Conservation (phyloP, 768 basidiomycete genomes). For the Agaricus subrufescens region DNA sequence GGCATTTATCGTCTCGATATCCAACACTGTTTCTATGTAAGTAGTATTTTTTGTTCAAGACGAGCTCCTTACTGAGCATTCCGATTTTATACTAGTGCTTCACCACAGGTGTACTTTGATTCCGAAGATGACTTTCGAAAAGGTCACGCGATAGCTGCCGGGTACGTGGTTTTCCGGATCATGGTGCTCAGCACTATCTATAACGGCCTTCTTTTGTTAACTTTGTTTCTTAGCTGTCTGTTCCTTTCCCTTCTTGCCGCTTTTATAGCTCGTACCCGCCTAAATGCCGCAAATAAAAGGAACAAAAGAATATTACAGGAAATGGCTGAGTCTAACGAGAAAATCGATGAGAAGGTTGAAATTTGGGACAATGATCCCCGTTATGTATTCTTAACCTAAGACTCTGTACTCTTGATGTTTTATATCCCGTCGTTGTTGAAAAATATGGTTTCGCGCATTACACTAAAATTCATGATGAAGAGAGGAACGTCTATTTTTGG, state of each 20-base stretch:
- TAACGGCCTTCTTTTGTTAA: neutral
- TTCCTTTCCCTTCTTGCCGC: conserved; percentile 37
- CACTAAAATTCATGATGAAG: too few species aligned
- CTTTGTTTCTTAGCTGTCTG: conserved; percentile 30
- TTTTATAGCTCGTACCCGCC: conserved; percentile 40
- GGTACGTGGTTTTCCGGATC: conserved; percentile 22
- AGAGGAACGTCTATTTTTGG: too few species aligned
- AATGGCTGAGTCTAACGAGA: conserved; percentile 20
- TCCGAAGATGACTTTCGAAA: conserved; percentile 44
- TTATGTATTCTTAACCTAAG: conserved; percentile 47
- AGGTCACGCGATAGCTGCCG: conserved; percentile 53
- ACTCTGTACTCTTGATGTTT: neutral
- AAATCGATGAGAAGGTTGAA: conserved; percentile 25
- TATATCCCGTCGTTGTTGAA: too few species aligned
- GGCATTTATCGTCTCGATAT: conserved; percentile 55
- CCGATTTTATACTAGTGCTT: conserved; percentile 29
- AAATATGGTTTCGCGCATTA: too few species aligned
- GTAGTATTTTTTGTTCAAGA: conserved; percentile 9
- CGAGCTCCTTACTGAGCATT: neutral
- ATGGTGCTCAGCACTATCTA: neutral
- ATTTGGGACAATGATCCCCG: conserved; percentile 48
- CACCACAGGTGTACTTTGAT: conserved; percentile 56
- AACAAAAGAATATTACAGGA: conserved; percentile 20
- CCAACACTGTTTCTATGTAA: conserved; percentile 54
- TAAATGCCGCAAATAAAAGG: conserved; percentile 35